Percentiles rank a stretch among this genome's conserved stretches.
These are phyloP conservation scores for Aspergillus eucalypticola DNA, from an alignment of 2,329 filamentous ascomycete genomes.

Conservation along the genomic window DNA sequence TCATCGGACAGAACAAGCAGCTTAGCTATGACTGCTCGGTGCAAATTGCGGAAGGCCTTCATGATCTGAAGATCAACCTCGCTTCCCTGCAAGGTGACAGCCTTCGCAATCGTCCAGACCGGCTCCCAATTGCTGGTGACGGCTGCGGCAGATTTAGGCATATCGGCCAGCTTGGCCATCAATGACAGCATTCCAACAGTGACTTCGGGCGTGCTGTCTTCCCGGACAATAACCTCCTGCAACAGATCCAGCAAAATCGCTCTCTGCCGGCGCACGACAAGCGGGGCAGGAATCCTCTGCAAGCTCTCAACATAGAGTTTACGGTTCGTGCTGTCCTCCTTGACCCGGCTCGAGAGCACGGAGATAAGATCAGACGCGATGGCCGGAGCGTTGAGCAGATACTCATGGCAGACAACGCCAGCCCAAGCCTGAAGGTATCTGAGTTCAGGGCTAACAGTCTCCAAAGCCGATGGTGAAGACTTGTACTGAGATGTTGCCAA, in stretches of 20 bases:
- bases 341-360: conserved; percentile 36
- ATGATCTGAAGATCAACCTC: conserved; percentile 37
- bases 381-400: conserved; percentile 36
- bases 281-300: conserved; percentile 37
- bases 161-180: conserved; percentile 43
- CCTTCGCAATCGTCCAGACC: conserved; percentile 39
- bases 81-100: conserved; percentile 33
- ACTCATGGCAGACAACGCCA: conserved; percentile 41
- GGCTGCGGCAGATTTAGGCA: conserved; percentile 40
- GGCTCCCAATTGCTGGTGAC: conserved; percentile 39
- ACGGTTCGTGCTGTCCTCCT: conserved; percentile 30
- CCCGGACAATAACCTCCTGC: conserved; percentile 33
- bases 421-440: conserved; percentile 42
- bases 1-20: conserved; percentile 37
- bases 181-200: conserved; percentile 38
- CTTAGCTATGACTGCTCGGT: conserved; percentile 38
- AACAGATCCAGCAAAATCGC: conserved; percentile 37
- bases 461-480: conserved; percentile 26
- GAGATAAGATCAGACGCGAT: conserved; percentile 37
- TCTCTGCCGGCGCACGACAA: conserved; percentile 42
- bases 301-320: conserved; percentile 38
- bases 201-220: conserved; percentile 28
- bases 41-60: conserved; percentile 40
- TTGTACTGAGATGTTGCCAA: conserved; percentile 33
- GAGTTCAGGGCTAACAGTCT: conserved; percentile 27